These are phyloP conservation scores for Geranomyces michiganensis DNA, from an alignment of 192 early-diverging fungal species.

Conservation along the genomic window DNA sequence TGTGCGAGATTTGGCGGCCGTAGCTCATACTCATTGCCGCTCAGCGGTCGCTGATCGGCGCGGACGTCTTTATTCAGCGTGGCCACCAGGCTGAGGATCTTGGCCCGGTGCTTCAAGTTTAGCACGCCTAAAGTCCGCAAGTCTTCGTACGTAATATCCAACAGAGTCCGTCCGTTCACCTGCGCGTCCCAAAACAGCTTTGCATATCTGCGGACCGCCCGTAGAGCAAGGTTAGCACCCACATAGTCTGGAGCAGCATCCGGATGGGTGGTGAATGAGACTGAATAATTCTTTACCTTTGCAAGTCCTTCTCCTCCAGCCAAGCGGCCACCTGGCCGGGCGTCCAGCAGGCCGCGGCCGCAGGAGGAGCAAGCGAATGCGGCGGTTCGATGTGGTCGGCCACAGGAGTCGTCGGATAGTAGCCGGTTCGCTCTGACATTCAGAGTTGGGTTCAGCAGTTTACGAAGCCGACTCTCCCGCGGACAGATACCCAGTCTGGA, in stretches of 20 bases:
- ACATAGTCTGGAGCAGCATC: neutral
- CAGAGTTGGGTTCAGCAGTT: no score
- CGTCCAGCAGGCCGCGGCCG: conserved; percentile 2
- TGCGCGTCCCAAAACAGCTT: neutral
- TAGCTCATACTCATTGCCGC: no score
- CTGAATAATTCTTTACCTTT: neutral
- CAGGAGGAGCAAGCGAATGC: no score
- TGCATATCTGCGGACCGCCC: conserved; percentile 7
- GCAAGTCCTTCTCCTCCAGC: conserved; percentile 12
- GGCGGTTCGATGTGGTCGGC: no score
- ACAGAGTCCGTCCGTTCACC: conserved; percentile 4
- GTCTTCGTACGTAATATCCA: conserved; percentile 11
- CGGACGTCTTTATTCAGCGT: neutral
- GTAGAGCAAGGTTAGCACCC: no score
- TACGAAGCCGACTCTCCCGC: no score
- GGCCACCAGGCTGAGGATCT: neutral
- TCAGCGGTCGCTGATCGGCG: no score
- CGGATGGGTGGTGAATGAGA: neutral
- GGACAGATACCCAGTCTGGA: no score
- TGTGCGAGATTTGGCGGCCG: neutral
- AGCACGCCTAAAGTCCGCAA: conserved; percentile 1
- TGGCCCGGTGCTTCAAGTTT: conserved; percentile 1
- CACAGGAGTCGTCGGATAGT: no score
- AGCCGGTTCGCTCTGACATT: no score
- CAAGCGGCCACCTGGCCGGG: conserved; percentile 1